A percentile compares a stretch with the other conserved stretches of the same genome.
Conservation (phyloP, 2,329 filamentous ascomycete species). For the Fusarium chlamydosporum region DNA sequence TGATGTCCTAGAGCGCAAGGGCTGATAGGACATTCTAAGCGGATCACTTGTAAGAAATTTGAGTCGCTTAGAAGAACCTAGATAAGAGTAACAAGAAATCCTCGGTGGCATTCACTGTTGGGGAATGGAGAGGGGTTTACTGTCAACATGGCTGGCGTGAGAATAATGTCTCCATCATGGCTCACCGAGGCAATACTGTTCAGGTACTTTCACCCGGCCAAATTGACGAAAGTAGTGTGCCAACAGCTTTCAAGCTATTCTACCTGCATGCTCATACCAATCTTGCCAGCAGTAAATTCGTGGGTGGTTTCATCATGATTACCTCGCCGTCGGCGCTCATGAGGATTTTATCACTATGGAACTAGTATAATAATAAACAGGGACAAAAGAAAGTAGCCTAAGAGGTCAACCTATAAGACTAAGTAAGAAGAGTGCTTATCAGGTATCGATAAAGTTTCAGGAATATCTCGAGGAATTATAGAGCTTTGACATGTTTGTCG, state of each 20-base stretch:
- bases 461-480: background rate
- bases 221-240: background rate
- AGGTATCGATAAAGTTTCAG: background rate
- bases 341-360: background rate
- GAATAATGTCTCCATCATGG: conserved; percentile 22
- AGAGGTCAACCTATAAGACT: no score
- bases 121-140: background rate
- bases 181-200: background rate
- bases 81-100: no score
- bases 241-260: no score
- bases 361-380: no score
- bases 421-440: background rate
- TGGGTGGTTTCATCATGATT: conserved; percentile 18
- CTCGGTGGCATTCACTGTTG: background rate
- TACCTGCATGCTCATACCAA: background rate
- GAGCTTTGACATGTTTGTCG: background rate
- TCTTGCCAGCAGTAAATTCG: background rate
- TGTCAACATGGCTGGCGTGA: background rate
- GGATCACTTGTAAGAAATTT: background rate
- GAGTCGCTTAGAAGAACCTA: background rate
- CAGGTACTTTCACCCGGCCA: background rate
- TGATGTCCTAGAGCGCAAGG: background rate
- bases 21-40: background rate
- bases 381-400: no score
- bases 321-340: conserved; percentile 8